Base-by-base conservation (phyloP, 2,329 filamentous ascomycete genomes). In the Paraconiothyrium brasiliense region DNA sequence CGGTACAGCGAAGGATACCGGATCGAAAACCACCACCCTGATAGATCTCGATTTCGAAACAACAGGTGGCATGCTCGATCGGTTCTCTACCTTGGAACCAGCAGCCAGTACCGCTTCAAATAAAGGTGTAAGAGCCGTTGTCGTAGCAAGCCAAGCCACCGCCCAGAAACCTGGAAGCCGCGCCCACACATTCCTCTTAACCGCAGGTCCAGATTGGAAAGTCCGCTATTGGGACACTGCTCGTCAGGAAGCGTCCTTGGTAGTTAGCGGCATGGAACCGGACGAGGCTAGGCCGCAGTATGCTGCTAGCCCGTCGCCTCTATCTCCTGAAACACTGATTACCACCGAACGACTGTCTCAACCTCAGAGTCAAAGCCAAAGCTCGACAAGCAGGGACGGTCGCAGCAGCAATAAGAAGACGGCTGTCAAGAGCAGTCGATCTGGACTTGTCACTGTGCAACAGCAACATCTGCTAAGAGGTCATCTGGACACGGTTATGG, bases 171-270 rank as follows among this genome's bases (percentile, higher is more conserved):
- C 87, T 47, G 92, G 94, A 22, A 71, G 90, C 4, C 90, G 91
- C 60, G 14, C 32, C 5, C 89, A 93, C 70, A 90, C 92, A 0
- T 97, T 95, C 75, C 87, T 97, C 50, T 82, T 99, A 41, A 95
- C 93, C 0, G 94, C 90, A 20, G 94, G 94, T 0, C 92, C 92
- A 11, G 95, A 98, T 78, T 92, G 91, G 80, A 95, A 92, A 78
- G 86, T 99, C 20, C 89, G 95, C 10, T 98, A 96, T 80, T 99
- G 95, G 95, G 94, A 99, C 74, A 84, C 95, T 14, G 84, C 88
- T 10, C 89, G 89, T 10, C 85, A 92, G 10, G 93, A 97, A 72
- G 87, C 89, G 61, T 97, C 92, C 44, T 84, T 86, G 59, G 86
- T 97, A 14, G 90, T 96, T 66, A 97, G 92, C 74, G 94, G 94